phyloP scores from a whole-genome alignment of 352 stramenopile species.

The Globisporangium mamillatum region DNA sequence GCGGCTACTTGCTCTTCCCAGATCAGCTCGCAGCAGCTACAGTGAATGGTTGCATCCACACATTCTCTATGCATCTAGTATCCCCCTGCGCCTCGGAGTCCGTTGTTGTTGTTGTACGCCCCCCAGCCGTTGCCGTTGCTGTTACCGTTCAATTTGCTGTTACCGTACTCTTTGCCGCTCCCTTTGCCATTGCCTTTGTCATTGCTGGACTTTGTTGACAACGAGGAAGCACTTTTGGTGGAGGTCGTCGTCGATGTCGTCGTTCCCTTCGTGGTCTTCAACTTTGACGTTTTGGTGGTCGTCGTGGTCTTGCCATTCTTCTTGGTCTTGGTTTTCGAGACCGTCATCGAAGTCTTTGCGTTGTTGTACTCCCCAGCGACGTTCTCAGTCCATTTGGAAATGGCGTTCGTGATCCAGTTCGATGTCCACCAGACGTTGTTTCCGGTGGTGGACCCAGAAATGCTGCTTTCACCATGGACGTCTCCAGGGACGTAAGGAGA shows the following conservation, averaged over 20 bases:
- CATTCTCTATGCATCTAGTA: conserved; percentile 14
- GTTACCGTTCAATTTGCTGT: background rate
- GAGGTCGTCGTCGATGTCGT: conserved; percentile 2
- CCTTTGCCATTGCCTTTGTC: background rate
- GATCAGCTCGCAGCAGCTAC: background rate
- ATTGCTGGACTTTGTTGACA: conserved; percentile 1
- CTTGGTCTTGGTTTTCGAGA: conserved; percentile 2
- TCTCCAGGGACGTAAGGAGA: conserved; percentile 26
- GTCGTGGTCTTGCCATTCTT: background rate
- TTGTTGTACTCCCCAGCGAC: conserved; percentile 8
- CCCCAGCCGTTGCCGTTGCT: conserved; percentile 4
- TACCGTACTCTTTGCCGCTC: background rate
- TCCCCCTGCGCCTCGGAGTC: conserved; percentile 8
- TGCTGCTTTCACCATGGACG: conserved; percentile 26
- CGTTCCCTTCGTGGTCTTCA: background rate
- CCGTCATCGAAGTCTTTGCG: conserved; percentile 8
- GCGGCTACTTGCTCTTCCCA: background rate
- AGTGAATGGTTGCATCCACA: background rate
- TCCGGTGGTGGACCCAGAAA: conserved; percentile 13
- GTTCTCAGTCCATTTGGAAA: conserved; percentile 9
- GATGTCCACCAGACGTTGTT: conserved; percentile 25
- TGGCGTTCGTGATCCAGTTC: conserved; percentile 5
- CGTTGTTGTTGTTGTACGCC: conserved; percentile 10
- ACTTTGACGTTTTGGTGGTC: background rate
- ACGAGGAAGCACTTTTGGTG: background rate